Evolutionary conservation across 2,329 filamentous ascomycete species (phyloP).

Genomic region (Geosmithia putterillii): DNA sequence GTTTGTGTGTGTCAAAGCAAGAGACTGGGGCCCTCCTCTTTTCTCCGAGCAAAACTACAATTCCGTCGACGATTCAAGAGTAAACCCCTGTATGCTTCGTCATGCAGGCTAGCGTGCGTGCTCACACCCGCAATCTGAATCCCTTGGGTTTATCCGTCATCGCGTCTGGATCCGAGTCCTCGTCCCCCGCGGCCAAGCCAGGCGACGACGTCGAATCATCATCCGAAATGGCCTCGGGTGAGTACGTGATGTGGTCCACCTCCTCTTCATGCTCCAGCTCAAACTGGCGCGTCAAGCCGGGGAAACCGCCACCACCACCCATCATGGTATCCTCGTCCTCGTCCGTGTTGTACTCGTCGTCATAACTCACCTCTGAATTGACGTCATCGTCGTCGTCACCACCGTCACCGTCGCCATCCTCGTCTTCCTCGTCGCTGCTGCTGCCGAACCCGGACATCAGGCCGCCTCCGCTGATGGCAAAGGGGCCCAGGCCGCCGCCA

Average conservation of each 20-base stretch:
- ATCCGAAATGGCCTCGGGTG: slow-evolving; percentile 16
- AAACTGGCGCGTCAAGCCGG: not conserved
- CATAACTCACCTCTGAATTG: slow-evolving; percentile 50
- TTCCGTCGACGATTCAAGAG: too few species aligned
- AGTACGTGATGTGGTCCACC: slow-evolving; percentile 18
- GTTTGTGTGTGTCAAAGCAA: too few species aligned
- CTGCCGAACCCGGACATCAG: slow-evolving; percentile 87
- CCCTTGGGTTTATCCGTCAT: slow-evolving; percentile 1
- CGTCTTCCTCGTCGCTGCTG: slow-evolving; percentile 91
- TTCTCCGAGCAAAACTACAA: too few species aligned
- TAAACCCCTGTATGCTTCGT: too few species aligned
- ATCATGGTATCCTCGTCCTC: slow-evolving; percentile 11
- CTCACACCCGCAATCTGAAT: not conserved
- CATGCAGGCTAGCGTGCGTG: not conserved
- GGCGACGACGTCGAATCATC: too few species aligned
- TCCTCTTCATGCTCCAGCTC: slow-evolving; percentile 9
- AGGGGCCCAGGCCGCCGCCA: slow-evolving; percentile 58
- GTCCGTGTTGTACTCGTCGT: slow-evolving; percentile 18
- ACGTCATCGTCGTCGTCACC: slow-evolving; percentile 66
- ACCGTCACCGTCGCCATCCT: slow-evolving; percentile 83
- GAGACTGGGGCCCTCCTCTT: not conserved
- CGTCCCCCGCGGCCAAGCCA: slow-evolving; percentile 1
- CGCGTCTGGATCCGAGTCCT: not conserved
- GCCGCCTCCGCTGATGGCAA: slow-evolving; percentile 60
- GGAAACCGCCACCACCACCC: slow-evolving; percentile 5